phyloP scores from a whole-genome alignment of 2,329 filamentous ascomycete species.

The Hymenoscyphus albidus region DNA sequence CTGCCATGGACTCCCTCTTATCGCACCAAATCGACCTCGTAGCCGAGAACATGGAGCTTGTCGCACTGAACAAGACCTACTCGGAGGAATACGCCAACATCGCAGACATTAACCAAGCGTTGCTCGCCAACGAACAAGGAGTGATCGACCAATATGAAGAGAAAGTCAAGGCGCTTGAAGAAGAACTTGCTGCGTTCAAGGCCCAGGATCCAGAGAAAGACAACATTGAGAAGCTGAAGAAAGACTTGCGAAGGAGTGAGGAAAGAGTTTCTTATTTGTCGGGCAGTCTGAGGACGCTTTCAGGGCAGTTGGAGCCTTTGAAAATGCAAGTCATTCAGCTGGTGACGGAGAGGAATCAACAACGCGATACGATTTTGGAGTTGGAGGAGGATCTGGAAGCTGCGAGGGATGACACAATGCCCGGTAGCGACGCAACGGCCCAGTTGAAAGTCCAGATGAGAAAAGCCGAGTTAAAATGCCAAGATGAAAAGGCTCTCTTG shows the following conservation, averaged over 20 bases:
- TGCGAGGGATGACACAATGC: neutral
- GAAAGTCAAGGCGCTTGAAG: neutral
- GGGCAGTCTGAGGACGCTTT: too few species aligned
- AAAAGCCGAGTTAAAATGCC: neutral
- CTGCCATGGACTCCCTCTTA: neutral
- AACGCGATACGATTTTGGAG: neutral
- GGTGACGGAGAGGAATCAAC: neutral
- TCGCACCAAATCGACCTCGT: neutral
- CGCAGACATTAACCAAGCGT: neutral
- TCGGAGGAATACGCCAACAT: neutral
- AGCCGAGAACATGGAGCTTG: neutral
- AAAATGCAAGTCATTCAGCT: neutral
- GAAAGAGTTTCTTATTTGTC: too few species aligned
- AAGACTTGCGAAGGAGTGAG: too few species aligned
- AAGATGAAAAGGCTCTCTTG: neutral
- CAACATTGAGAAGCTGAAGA: neutral
- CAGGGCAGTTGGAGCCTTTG: neutral
- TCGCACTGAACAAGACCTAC: neutral
- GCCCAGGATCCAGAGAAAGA: neutral
- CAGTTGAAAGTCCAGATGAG: neutral
- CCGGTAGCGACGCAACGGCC: neutral
- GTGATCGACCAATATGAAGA: neutral
- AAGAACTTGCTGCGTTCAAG: neutral
- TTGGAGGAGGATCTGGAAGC: neutral
- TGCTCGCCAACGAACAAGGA: neutral